Conservation (phyloP, 139 green algal genomes). For the Chlorokybus atmophyticus region DNA sequence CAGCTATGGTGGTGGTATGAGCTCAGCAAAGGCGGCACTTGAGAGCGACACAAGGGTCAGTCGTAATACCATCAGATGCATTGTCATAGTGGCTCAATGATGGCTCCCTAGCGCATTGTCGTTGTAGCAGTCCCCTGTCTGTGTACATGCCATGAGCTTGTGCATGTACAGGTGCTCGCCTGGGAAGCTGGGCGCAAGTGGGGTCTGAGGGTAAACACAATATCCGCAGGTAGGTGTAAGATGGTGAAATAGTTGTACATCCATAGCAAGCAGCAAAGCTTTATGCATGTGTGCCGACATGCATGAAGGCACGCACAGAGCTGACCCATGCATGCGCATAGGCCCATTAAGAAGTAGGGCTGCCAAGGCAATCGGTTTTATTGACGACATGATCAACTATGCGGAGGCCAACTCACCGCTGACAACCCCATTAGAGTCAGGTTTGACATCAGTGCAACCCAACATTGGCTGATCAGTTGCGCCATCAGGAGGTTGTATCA, state of each 20-base stretch:
- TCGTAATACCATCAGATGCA: too few relatives aligned
- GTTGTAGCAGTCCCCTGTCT: too few relatives aligned
- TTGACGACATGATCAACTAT: slow-evolving; percentile 98
- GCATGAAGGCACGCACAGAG: too few relatives aligned
- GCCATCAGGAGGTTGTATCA: background rate
- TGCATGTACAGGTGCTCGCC: slow-evolving; percentile 59
- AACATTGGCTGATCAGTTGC: background rate
- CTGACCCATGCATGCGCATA: slow-evolving; percentile 16
- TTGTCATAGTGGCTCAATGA: too few relatives aligned
- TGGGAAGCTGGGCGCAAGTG: slow-evolving; percentile 93
- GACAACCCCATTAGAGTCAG: slow-evolving; percentile 76
- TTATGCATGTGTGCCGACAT: too few relatives aligned
- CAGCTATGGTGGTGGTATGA: slow-evolving; percentile 94
- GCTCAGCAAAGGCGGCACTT: slow-evolving; percentile 87
- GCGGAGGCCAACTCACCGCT: slow-evolving; percentile 81
- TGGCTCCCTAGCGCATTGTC: too few relatives aligned
- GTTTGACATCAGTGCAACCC: slow-evolving; percentile 5
- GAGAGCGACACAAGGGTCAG: slow-evolving; percentile 71
- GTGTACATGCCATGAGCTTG: too few relatives aligned
- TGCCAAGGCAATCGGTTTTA: slow-evolving; percentile 97
- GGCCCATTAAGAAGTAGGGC: slow-evolving; percentile 84
- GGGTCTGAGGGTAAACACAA: slow-evolving; percentile 75
- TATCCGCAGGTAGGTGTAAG: slow-evolving; percentile 44
- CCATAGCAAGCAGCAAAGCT: too few relatives aligned
- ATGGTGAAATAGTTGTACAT: too few relatives aligned